Conservation (phyloP, 148 eudicot genomes). For the Euryodendron excelsum region DNA sequence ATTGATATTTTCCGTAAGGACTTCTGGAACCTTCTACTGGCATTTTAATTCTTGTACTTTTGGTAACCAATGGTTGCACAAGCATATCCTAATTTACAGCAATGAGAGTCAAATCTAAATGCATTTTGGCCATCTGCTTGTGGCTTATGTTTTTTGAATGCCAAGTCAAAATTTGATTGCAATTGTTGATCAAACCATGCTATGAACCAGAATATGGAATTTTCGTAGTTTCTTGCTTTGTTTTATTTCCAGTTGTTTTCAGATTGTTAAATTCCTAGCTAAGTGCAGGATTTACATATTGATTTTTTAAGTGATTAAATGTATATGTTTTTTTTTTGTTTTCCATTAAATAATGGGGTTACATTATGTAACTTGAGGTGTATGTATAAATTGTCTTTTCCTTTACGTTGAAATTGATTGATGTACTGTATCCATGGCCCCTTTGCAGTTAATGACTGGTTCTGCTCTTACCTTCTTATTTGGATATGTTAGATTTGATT, state of each 20-base stretch:
- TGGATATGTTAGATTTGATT: not conserved
- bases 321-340: not conserved
- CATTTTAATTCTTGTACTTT: not conserved
- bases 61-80: not conserved
- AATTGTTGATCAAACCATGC: not conserved
- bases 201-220: not conserved
- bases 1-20: too few species aligned
- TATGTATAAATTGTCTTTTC: not conserved
- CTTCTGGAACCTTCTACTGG: not conserved
- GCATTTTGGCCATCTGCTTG: not conserved
- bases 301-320: not conserved
- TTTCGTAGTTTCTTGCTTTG: not conserved
- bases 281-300: not conserved
- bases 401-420: not conserved
- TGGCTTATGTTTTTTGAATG: not conserved
- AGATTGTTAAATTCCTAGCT: not conserved
- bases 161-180: not conserved
- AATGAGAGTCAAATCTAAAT: not conserved
- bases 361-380: too few species aligned
- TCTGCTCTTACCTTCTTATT: not conserved
- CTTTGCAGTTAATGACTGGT: not conserved
- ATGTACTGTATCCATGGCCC: too few species aligned
- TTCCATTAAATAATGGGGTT: not conserved
- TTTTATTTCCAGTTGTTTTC: not conserved
- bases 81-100: not conserved